Percentiles rank a stretch among this genome's conserved stretches.
Conservation (phyloP, 768 basidiomycete species). For the Multifurca ochricompacta region DNA sequence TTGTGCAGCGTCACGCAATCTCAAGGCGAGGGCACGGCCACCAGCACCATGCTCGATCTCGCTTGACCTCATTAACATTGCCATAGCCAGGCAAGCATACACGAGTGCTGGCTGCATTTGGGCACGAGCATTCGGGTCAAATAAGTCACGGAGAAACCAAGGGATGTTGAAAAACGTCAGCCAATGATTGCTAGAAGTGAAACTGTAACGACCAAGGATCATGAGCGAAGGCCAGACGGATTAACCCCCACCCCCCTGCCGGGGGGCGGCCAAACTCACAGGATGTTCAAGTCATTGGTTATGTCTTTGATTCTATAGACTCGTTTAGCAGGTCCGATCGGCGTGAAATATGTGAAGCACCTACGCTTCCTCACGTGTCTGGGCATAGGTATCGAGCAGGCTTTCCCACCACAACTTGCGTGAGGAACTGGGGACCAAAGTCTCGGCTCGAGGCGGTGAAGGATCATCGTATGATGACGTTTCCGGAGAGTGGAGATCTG, state of each 20-base stretch:
- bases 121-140: constrained; percentile 42
- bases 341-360: constrained; percentile 18
- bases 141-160: constrained; percentile 45
- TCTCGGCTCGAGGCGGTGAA: constrained; percentile 17
- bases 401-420: constrained; percentile 42
- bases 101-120: constrained; percentile 66
- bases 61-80: constrained; percentile 66
- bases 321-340: background rate
- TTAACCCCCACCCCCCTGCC: no score
- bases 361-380: constrained; percentile 37
- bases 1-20: constrained; percentile 51
- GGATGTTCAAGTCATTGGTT: constrained; percentile 38
- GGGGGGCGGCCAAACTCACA: constrained; percentile 36
- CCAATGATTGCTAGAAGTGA: constrained; percentile 54
- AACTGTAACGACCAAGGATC: constrained; percentile 34
- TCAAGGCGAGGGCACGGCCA: constrained; percentile 52
- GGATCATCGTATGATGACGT: constrained; percentile 6
- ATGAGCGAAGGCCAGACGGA: background rate
- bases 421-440: constrained; percentile 29
- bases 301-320: constrained; percentile 42
- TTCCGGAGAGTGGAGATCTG: constrained; percentile 18
- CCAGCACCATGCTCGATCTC: constrained; percentile 46
- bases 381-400: constrained; percentile 36
- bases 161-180: constrained; percentile 60
- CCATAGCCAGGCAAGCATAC: constrained; percentile 59